Conservation (phyloP, 495 filamentous ascomycete genomes). For the Aspergillus olivimuriae region DNA sequence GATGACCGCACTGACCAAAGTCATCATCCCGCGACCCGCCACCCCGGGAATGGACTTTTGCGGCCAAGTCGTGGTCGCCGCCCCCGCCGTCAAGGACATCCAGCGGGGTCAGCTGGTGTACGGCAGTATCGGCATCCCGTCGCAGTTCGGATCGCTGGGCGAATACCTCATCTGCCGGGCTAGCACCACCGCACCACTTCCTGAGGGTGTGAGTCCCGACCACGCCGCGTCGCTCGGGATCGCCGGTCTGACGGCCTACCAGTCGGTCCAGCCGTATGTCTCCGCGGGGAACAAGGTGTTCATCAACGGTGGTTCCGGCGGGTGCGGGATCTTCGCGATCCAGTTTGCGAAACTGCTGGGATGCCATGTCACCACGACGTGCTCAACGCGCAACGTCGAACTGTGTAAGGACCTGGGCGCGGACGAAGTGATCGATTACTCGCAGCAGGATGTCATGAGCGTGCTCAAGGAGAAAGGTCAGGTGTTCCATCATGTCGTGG, state of each 20-base stretch:
- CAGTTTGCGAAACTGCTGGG: conserved; percentile 63
- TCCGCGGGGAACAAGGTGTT: conserved; percentile 52
- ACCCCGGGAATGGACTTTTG: conserved; percentile 60
- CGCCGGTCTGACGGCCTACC: conserved; percentile 54
- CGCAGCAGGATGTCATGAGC: conserved; percentile 41
- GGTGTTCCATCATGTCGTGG: conserved; percentile 52
- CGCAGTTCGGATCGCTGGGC: conserved; percentile 44
- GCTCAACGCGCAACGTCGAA: conserved; percentile 52
- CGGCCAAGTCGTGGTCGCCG: conserved; percentile 48
- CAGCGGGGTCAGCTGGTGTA: conserved; percentile 50
- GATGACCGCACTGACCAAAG: conserved; percentile 32
- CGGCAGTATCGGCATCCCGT: conserved; percentile 36
- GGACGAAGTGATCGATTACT: conserved; percentile 66
- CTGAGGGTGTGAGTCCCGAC: conserved; percentile 44
- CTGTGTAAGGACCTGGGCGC: conserved; percentile 55
- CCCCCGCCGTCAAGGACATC: conserved; percentile 27
- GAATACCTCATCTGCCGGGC: conserved; percentile 41
- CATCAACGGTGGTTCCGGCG: conserved; percentile 63
- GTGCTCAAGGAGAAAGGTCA: conserved; percentile 42
- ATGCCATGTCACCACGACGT: conserved; percentile 55
- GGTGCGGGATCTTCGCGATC: conserved; percentile 54
- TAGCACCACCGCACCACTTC: conserved; percentile 28
- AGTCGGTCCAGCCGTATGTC: conserved; percentile 50
- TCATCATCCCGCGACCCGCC: conserved; percentile 40
- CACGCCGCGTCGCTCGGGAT: conserved; percentile 48